Evolutionary conservation across 352 stramenopile genomes (phyloP), one percentile per base, ranked within the genome.

Genomic region (Phytophthora fragariae): DNA sequence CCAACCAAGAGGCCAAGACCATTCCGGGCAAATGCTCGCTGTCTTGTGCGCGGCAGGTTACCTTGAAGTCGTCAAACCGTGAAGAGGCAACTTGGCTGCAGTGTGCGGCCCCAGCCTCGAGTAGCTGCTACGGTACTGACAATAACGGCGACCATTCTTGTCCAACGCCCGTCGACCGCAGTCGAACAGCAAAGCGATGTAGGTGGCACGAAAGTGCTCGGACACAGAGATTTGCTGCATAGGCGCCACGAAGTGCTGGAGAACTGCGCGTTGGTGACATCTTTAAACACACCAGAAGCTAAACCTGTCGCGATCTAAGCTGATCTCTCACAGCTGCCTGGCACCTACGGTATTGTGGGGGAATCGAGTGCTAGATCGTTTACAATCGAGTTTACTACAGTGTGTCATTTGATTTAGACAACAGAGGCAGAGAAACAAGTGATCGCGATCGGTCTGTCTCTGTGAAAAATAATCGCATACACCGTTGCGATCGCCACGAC

Each of bases 401-500:
- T 24, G 24, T 15, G 11, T 12, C 5, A 19, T 44, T 41, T 58
- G 5, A 15, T 44, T 62, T 37, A 62, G 37, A 21, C 17, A 35
- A 41, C 39, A 9, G 57, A 63, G 24, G 37, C 24, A 24, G 39
- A 54, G 15, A 35, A 63, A 24, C 57, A 63, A 27, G 37, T 54
- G 39, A 63, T 37, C 15, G 24, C 7, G 35, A 63, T 63, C 4
- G 57, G 57, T 12, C 57, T 17, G 39, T 63, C 57, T 9, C 24
- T 21, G n/a, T 63, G 57, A 39, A 63, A 63, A 27, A 62, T 31
- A 19, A 63, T 52, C 37, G 57, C 57, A 17, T 63, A 53, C 37
- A 53, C 57, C 0, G 24, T 52, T 12, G 57, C 24, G 39, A 63
- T 37, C 1, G 57, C 37, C 19, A 63, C 33, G 24, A 54, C 7